A percentile compares a stretch with the other conserved stretches of the same genome.
Conservation (phyloP, 1,139 yeast species). For the Kazachstania sp. region DNA sequence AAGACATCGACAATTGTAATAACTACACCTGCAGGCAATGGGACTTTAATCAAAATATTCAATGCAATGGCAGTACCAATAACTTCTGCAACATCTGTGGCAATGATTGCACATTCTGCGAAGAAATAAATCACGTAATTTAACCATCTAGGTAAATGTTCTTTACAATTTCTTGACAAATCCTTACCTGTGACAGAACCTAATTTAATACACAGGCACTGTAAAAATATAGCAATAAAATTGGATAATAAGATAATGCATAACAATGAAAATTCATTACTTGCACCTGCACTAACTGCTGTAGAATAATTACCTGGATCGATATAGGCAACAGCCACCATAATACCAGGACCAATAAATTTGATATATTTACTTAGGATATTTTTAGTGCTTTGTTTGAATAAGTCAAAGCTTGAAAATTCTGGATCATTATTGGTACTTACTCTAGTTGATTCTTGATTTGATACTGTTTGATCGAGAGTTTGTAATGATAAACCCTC, state of each 20-base stretch:
- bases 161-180: slow-evolving; percentile 60
- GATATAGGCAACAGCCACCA: slow-evolving; percentile 73
- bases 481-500: not conserved
- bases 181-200: slow-evolving; percentile 80
- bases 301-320: slow-evolving; percentile 86
- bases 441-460: not conserved
- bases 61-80: slow-evolving; percentile 83
- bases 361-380: slow-evolving; percentile 41
- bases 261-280: slow-evolving; percentile 52
- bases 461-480: not conserved
- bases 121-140: slow-evolving; percentile 51
- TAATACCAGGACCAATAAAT: slow-evolving; percentile 70
- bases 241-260: slow-evolving; percentile 62
- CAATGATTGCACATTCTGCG: slow-evolving; percentile 74
- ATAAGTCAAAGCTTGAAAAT: not conserved
- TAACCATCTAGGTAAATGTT: slow-evolving; percentile 52
- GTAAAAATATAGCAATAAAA: slow-evolving; percentile 65
- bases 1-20: slow-evolving; percentile 66
- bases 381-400: slow-evolving; percentile 4
- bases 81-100: slow-evolving; percentile 82
- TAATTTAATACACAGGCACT: slow-evolving; percentile 59
- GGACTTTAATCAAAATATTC: slow-evolving; percentile 57
- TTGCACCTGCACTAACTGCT: slow-evolving; percentile 69
- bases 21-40: slow-evolving; percentile 71
- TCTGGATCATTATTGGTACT: not conserved